A percentile compares a stretch with the other conserved stretches of the same genome.
These are phyloP conservation scores for Zymoseptoria brevis DNA, from an alignment of 2,329 filamentous ascomycete genomes.

Conservation along the genomic window DNA sequence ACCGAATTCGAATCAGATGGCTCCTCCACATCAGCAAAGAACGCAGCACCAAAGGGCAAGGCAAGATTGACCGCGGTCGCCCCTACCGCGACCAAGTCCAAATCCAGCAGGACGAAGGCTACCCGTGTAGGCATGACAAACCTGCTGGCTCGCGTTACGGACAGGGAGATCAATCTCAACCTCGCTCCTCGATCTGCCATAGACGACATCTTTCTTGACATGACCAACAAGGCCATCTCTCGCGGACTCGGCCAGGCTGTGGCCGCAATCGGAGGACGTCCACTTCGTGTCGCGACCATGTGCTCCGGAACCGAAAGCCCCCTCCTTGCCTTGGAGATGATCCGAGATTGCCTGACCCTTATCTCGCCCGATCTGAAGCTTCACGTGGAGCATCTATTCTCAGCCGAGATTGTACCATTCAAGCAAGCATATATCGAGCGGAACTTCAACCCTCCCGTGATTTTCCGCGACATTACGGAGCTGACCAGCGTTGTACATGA, in stretches of 20 bases:
- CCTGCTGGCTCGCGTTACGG: neutral
- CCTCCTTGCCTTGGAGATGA: conserved; percentile 54
- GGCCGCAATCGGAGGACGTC: conserved; percentile 26
- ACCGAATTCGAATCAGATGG: neutral
- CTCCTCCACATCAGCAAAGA: neutral
- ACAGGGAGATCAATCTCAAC: conserved; percentile 18
- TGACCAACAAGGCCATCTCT: conserved; percentile 35
- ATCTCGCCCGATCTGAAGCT: conserved; percentile 6
- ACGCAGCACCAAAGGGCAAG: neutral
- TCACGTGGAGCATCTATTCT: conserved; percentile 35
- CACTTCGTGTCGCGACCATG: conserved; percentile 58
- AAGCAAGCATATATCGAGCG: conserved; percentile 44
- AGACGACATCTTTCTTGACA: conserved; percentile 43
- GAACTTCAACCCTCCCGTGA: conserved; percentile 36
- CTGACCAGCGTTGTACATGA: conserved; percentile 24
- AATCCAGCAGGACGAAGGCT: neutral
- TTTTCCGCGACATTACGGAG: conserved; percentile 41
- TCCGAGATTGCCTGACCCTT: conserved; percentile 35
- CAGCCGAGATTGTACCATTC: conserved; percentile 39
- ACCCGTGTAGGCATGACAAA: neutral
- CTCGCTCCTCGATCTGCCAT: conserved; percentile 43
- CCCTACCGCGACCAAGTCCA: neutral
- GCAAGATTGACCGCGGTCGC: neutral
- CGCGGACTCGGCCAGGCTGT: conserved; percentile 31
- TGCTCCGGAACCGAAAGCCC: conserved; percentile 74